Evolutionary conservation across 2,329 filamentous ascomycete genomes (phyloP), one percentile per base, ranked within the genome.

Genomic region (Ploettnerulaceae sp.): DNA sequence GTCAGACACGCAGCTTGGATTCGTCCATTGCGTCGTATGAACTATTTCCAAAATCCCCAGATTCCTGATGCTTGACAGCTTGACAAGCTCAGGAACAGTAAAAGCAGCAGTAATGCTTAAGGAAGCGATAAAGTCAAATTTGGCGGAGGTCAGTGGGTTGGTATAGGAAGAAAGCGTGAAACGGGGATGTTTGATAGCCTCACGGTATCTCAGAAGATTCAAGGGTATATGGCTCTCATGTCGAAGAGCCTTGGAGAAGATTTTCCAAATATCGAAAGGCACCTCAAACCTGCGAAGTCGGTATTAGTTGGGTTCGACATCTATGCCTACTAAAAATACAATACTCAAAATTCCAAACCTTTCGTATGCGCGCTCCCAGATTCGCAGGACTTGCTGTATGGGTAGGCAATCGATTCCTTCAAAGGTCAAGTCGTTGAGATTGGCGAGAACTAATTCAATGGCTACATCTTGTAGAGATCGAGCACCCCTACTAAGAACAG

Each of bases 21-120:
- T 33, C 31, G n/a, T 35, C 7, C 9, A 35, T 33, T 22, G 12
- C 20, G 31, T 32, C 33, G 22, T 33, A 15, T 52, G 53, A 7
- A 59, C 47, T 17, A 66, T 56, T 41, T 66, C 62, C 6, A 66
- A 51, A 22, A 54, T 47, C 18, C 52, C 57, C 12, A 66, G 48
- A 34, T 65, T 66, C 9, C 35, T 55, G 17, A 66, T 32, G 8
- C 49, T 46, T n/a, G 60, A 58, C 5, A 66, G 29, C 32, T 59
- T 57, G 45, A 64, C 55, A 6, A 65, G 44, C 15, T 63, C 56
- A 1, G 55, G 45, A 9, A 57, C 39, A 17, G 55, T 20, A 25
- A 60, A 59, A 2, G 36, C 32, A 14, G 53, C 49, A 24, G 60
- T 61, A 14, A 66, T 64, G 34, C 55, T 61, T 11, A 66, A 47